Evolutionary conservation across 148 eudicot species (phyloP).

Genomic region (Fagopyrum tataricum): DNA sequence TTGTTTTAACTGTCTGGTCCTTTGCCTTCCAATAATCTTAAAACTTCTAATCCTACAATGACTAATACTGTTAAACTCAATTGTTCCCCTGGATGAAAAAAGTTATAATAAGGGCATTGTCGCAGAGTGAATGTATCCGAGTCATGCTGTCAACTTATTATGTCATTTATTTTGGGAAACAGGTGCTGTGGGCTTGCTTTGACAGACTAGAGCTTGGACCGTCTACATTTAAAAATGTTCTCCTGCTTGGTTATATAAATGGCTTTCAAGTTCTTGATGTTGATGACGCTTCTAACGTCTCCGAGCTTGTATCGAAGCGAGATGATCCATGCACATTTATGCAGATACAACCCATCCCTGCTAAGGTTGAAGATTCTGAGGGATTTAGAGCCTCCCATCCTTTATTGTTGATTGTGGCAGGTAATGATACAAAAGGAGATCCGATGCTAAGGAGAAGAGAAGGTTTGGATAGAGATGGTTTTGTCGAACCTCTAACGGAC

Average conservation of each 20-base stretch:
- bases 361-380: slow-evolving; percentile 20
- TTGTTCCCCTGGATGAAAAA: neutral
- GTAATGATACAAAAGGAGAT: slow-evolving; percentile 22
- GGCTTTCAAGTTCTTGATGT: slow-evolving; percentile 45
- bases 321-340: slow-evolving; percentile 36
- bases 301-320: slow-evolving; percentile 35
- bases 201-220: slow-evolving; percentile 37
- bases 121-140: neutral
- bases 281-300: slow-evolving; percentile 32
- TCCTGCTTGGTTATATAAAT: slow-evolving; percentile 38
- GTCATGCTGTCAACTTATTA: neutral
- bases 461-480: slow-evolving; percentile 20
- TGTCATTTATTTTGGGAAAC: slow-evolving; percentile 14
- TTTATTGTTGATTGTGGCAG: slow-evolving; percentile 33
- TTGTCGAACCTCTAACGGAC: slow-evolving; percentile 20
- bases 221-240: slow-evolving; percentile 24
- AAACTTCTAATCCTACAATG: neutral
- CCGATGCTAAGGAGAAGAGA: slow-evolving; percentile 14
- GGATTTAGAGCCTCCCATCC: slow-evolving; percentile 32
- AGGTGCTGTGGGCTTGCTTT: slow-evolving; percentile 52
- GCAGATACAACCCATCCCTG: slow-evolving; percentile 40
- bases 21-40: neutral
- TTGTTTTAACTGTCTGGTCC: slow-evolving; percentile 1
- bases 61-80: neutral
- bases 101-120: neutral